phyloP scores from a whole-genome alignment of 164 flowering plant species.

The Piper betle region DNA sequence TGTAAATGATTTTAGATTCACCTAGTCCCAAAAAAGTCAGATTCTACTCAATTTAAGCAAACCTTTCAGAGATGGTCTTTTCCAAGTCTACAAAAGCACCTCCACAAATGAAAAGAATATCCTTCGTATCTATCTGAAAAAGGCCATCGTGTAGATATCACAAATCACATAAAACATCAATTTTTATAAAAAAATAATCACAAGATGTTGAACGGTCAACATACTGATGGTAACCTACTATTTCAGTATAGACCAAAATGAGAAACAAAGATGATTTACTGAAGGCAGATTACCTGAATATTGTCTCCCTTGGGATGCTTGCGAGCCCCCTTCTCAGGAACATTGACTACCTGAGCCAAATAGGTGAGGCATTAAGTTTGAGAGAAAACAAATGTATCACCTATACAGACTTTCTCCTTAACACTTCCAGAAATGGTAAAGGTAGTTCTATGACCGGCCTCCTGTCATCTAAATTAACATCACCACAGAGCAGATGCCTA shows the following conservation, averaged over 20 bases:
- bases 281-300: conserved; percentile 55
- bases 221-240: not conserved
- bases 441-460: not conserved
- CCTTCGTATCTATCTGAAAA: conserved; percentile 80
- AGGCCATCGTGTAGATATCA: too few relatives aligned
- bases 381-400: too few relatives aligned
- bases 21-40: not conserved
- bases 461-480: not conserved
- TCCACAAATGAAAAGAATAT: conserved; percentile 92
- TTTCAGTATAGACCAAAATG: not conserved
- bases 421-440: not conserved
- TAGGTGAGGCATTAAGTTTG: not conserved
- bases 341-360: conserved; percentile 63
- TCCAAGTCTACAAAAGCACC: conserved; percentile 93
- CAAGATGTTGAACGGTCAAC: not conserved
- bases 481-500: not conserved
- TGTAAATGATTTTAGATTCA: conserved; percentile 7
- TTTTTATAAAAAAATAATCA: too few relatives aligned
- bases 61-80: conserved; percentile 96
- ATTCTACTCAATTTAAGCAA: not conserved
- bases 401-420: not conserved
- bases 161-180: too few relatives aligned
- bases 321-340: conserved; percentile 94
- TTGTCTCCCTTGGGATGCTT: conserved; percentile 95
- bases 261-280: not conserved